Conservation (phyloP, 345 rosid species). For the Eucalyptus brandiana region DNA sequence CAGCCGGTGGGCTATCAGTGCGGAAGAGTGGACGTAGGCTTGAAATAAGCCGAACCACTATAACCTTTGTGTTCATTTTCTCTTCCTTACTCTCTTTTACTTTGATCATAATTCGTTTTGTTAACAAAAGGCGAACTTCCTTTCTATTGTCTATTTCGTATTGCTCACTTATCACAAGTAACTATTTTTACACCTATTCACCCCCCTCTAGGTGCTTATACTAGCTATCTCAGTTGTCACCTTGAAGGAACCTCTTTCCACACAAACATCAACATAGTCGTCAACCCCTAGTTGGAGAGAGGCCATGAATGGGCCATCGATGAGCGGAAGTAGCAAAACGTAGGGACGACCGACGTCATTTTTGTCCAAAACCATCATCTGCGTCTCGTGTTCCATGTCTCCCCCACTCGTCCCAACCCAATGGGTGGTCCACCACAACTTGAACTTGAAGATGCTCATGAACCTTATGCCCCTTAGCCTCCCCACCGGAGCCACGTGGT, state of each 20-base stretch:
- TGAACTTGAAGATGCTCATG: slow-evolving; percentile 97
- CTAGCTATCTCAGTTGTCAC: no score
- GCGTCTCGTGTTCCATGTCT: slow-evolving; percentile 76
- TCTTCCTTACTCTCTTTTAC: no score
- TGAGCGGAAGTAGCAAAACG: slow-evolving; percentile 57
- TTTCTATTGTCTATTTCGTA: no score
- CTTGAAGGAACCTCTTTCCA: slow-evolving; percentile 67
- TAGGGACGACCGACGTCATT: slow-evolving; percentile 43
- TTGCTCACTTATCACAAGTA: no score
- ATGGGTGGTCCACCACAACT: slow-evolving; percentile 96
- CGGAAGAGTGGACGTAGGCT: no score
- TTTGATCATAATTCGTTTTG: no score
- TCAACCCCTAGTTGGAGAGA: slow-evolving; percentile 50
- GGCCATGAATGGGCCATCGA: slow-evolving; percentile 67
- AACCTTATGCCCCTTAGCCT: slow-evolving; percentile 53
- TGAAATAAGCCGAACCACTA: no score
- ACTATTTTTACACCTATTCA: no score
- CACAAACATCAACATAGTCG: slow-evolving; percentile 59
- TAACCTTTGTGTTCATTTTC: no score
- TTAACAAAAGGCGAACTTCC: no score
- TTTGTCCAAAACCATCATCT: slow-evolving; percentile 49
- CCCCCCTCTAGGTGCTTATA: no score
- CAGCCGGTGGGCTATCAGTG: no score
- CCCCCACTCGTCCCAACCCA: slow-evolving; percentile 71
- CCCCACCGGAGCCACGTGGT: slow-evolving; percentile 61